phyloP scores from a whole-genome alignment of 352 stramenopile genomes.

The Phytophthora macrochlamydospora region DNA sequence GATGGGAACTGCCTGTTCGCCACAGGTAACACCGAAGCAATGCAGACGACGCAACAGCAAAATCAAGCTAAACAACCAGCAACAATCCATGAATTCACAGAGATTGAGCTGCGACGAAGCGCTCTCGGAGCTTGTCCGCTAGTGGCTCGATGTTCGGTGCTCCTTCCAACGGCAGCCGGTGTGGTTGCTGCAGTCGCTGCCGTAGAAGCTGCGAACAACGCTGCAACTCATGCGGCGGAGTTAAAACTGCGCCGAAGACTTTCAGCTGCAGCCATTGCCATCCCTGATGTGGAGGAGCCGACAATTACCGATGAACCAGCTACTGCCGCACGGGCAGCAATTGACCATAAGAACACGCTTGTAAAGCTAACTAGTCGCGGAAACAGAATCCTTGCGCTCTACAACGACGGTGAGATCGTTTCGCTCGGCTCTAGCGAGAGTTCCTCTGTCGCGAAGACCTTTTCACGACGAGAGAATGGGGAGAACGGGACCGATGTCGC shows the following conservation, averaged over 20 bases:
- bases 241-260: conserved; percentile 31
- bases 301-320: conserved; percentile 8
- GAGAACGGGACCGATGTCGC: conserved; percentile 32
- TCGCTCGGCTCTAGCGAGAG: conserved; percentile 29
- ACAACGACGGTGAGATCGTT: conserved; percentile 47
- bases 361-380: conserved; percentile 47
- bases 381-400: conserved; percentile 51
- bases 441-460: conserved; percentile 2
- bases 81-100: conserved; percentile 44
- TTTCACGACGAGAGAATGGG: not conserved
- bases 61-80: conserved; percentile 11
- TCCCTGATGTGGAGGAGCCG: conserved; percentile 9
- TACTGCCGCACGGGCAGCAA: conserved; percentile 14
- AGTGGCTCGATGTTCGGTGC: conserved; percentile 36
- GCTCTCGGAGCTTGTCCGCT: conserved; percentile 19
- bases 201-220: conserved; percentile 37
- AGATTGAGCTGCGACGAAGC: conserved; percentile 35
- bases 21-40: conserved; percentile 31
- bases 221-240: conserved; percentile 17
- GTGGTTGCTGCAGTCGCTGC: conserved; percentile 32
- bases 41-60: conserved; percentile 7
- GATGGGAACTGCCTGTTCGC: conserved; percentile 51
- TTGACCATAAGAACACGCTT: conserved; percentile 35
- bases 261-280: conserved; percentile 11
- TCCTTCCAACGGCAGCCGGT: conserved; percentile 27